Base-by-base conservation (phyloP, 805 yeast genomes). In the Starmerella davenportii region DNA sequence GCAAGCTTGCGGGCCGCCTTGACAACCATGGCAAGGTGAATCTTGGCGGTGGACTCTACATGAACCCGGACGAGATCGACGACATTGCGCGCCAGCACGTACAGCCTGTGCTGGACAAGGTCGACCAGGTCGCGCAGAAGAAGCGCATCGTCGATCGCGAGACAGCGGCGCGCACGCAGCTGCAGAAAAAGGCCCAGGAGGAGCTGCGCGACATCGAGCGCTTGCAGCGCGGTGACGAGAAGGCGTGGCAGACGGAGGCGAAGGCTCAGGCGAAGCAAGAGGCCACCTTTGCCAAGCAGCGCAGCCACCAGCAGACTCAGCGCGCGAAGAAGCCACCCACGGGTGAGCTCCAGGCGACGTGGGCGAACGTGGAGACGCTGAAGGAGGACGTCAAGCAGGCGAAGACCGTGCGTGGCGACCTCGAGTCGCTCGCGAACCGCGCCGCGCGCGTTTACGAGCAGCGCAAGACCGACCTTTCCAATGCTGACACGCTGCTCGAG, bases 41-140 rank as follows among this genome's bases (percentile, higher is more conserved):
- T 52, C 60, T 87, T 45, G 98, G 98, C 43, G 94, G 93, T 45
- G 96, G 95, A 2, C 65, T 80, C 41, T 70, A 68, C 51, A 72
- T 87, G 68, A 65, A 79, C 30, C 77, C 69, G 43, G 68, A 64
- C 17, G 95, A 85, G 51, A 70, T 90, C 44, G 77, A 80, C 46
- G 68, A 68, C 37, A 70, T 87, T 62, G 96, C 98, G 17, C 62
- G 72, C 43, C 68, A 74, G 35, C 65, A 79, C 52, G 93, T 90
- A 41, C 66, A 70, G 47, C 98, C 98, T 7, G 84, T 87, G 4
- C 63, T 87, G 51, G 66, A 64, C 30, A 85, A 81, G 56, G 72
- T 87, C 51, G 65, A 70, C 49, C 59, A 64, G 34, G 76, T 79
- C 52, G 93, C 92, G 17, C 64, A 59, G 18, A 68, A 70, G 35